Evolutionary conservation across 441 rosid genomes (phyloP).

Genomic region (Eugenia klotzschiana): DNA sequence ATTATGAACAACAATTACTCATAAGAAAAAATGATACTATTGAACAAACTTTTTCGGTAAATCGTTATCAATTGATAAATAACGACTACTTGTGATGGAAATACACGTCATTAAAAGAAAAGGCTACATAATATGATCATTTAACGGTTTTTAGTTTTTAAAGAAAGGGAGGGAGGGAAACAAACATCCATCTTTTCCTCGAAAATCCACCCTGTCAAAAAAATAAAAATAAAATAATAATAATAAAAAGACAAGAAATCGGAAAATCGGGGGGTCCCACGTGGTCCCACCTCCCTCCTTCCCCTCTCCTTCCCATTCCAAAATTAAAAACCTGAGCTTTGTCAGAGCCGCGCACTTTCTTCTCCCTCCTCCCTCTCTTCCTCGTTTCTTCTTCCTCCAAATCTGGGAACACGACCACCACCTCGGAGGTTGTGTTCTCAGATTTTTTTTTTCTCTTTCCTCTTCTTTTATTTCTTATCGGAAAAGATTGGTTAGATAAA

Average conservation of each 20-base stretch:
- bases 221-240: neutral
- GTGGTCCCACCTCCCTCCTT: neutral
- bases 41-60: neutral
- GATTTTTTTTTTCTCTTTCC: neutral
- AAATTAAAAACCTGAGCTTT: neutral
- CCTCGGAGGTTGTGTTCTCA: neutral
- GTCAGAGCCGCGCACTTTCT: neutral
- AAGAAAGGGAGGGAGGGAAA: neutral
- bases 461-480: too few relatives aligned
- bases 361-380: neutral
- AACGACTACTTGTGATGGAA: neutral
- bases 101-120: neutral
- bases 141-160: neutral
- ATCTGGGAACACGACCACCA: neutral
- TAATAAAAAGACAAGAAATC: neutral
- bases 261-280: neutral
- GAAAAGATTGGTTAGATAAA: neutral
- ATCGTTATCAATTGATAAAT: neutral
- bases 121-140: neutral
- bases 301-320: neutral
- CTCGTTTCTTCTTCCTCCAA: neutral
- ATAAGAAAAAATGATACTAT: neutral
- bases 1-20: neutral
- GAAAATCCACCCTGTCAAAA: neutral
- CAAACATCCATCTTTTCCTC: neutral